phyloP scores from a whole-genome alignment of 2,329 filamentous ascomycete genomes.

The Cytospora schulzeri region DNA sequence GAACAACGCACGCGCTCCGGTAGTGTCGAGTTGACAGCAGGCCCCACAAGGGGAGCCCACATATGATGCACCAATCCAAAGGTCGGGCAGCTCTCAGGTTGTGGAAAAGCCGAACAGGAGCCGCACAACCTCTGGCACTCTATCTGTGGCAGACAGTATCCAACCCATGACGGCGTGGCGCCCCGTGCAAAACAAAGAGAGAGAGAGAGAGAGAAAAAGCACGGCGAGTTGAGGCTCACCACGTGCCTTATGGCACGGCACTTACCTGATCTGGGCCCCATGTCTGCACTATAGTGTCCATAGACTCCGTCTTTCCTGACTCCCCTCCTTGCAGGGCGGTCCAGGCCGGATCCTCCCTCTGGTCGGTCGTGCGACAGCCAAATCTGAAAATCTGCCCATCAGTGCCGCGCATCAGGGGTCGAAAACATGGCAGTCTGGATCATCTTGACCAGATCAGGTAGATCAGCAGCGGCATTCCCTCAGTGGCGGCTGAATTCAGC shows the following conservation, averaged over 20 bases:
- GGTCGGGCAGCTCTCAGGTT: not conserved
- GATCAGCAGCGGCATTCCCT: slow-evolving; percentile 9
- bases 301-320: slow-evolving; percentile 7
- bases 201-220: not conserved
- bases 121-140: slow-evolving; percentile 1
- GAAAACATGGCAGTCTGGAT: not conserved
- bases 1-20: slow-evolving; percentile 1
- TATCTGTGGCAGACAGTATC: slow-evolving; percentile 17
- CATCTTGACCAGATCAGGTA: slow-evolving; percentile 12
- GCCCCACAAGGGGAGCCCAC: not conserved
- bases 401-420: not conserved
- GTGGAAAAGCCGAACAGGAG: not conserved
- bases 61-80: not conserved
- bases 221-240: slow-evolving; percentile 11
- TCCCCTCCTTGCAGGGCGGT: not conserved
- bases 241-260: slow-evolving; percentile 1
- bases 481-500: slow-evolving; percentile 22
- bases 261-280: slow-evolving; percentile 7
- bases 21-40: slow-evolving; percentile 1
- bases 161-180: slow-evolving; percentile 17
- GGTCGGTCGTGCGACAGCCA: slow-evolving; percentile 9
- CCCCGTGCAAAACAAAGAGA: not conserved
- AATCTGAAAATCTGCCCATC: slow-evolving; percentile 10
- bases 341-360: slow-evolving; percentile 11
- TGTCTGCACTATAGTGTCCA: slow-evolving; percentile 5